Base-by-base conservation (phyloP, 371 early-diverging fungal species). In the Mortierella sp. region DNA sequence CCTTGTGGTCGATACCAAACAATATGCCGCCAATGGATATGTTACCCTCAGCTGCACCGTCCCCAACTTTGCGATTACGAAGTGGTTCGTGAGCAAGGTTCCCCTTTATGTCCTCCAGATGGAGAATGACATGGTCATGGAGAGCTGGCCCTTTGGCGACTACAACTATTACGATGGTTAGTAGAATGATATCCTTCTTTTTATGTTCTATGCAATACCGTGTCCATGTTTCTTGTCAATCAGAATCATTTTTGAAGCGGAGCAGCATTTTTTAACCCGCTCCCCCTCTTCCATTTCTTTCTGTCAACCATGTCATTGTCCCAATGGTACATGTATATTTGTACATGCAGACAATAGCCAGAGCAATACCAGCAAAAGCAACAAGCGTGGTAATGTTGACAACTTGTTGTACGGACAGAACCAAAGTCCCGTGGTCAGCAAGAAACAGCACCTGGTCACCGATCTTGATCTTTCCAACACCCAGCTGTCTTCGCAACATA, bases 131-230 rank as follows among this genome's bases (percentile, higher is more conserved):
- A 80, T 84, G 81, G 81, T 84, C 58, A 75, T 78, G 78, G 81
- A 89, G 71, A 89, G 84, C 83, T 89, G 87, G 85, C 84, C 82
- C 43, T 87, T 89, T 79, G 89, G 89, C 16, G 84, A 84, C 32
- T 89, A 75, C 49, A 77, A 83, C 71, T 87, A 87, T 56, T 83
- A 80, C 32, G 29, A 60, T 29, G 14, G 29, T 60, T 60, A 60
- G 27, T 27, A 60, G 7, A 14, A 11, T 56, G 24, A 55, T 18
- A 24, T 8, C 12, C 7, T 29, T 1, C 16, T 14, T 12, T 14
- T 32, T n/a, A 14, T 60, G 14, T 60, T 32, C 29, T 16, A 60
- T 29, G 60, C 49, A 18, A 10, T 60, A 8, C 32, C 32, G 3
- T 32, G n/a, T 14, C 32, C 18, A 10, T 63, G 63, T 63, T 63